These are phyloP conservation scores for Ophiostoma pallidulum DNA, from an alignment of 2,329 filamentous ascomycete genomes.

Conservation along the genomic window DNA sequence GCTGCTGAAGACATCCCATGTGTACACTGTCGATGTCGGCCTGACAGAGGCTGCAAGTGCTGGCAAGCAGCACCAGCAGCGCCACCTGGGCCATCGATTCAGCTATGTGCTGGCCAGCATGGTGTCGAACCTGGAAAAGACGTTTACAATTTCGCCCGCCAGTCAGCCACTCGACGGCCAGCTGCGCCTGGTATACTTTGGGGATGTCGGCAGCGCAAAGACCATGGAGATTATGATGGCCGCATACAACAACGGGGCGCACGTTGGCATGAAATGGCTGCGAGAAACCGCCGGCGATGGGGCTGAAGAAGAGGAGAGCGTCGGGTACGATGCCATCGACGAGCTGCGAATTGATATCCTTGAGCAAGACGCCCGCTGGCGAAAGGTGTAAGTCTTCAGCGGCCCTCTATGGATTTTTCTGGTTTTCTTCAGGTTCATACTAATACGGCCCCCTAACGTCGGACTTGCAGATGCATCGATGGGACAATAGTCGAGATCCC, in stretches of 20 bases:
- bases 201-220: constrained; percentile 50
- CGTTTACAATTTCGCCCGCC: constrained; percentile 70
- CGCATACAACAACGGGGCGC: constrained; percentile 49
- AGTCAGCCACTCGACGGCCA: constrained; percentile 61
- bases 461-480: constrained; percentile 64
- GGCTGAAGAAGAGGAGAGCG: constrained; percentile 44
- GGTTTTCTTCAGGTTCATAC: not conserved
- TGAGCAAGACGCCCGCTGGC: constrained; percentile 65
- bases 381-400: constrained; percentile 47
- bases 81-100: constrained; percentile 35
- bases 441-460: too few relatives aligned
- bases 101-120: constrained; percentile 69
- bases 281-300: constrained; percentile 35
- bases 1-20: constrained; percentile 49
- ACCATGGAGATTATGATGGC: constrained; percentile 69
- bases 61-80: not conserved
- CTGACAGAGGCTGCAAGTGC: constrained; percentile 19
- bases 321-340: constrained; percentile 64
- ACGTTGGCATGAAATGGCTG: constrained; percentile 41
- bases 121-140: constrained; percentile 72
- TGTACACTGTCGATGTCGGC: constrained; percentile 36
- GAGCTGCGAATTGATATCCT: constrained; percentile 55
- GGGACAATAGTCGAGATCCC: constrained; percentile 75
- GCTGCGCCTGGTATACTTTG: constrained; percentile 67
- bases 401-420: not conserved